Evolutionary conservation across 1,139 yeast species (phyloP).

Genomic region (Taiozyma sp.): DNA sequence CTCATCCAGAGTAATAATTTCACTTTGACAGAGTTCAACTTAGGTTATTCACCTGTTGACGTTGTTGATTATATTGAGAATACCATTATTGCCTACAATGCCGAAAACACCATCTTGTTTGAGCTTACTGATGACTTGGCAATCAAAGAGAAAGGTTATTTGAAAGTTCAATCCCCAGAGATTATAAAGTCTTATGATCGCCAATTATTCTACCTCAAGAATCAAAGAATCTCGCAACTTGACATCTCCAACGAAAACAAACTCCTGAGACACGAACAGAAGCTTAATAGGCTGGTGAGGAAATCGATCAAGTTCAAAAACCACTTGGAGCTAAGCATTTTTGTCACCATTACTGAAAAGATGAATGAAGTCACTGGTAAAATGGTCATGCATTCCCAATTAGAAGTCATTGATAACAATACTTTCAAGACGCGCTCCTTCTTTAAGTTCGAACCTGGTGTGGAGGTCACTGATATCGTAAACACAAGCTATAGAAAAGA

Average conservation of each 20-base stretch:
- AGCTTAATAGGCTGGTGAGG: conserved; percentile 10
- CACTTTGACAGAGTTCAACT: conserved; percentile 1
- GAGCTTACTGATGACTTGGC: conserved; percentile 4
- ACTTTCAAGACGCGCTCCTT: conserved; percentile 14
- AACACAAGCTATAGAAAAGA: conserved; percentile 17
- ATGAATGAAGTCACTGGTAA: neutral
- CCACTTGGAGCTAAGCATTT: conserved; percentile 15
- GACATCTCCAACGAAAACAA: neutral
- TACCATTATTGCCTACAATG: conserved; percentile 12
- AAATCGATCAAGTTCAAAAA: conserved; percentile 20
- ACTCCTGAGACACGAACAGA: conserved; percentile 9
- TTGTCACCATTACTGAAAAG: conserved; percentile 14
- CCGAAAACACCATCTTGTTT: conserved; percentile 14
- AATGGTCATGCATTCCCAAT: conserved; percentile 12
- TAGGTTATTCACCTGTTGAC: conserved; percentile 22
- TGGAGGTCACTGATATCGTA: conserved; percentile 22
- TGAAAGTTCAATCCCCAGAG: conserved; percentile 12
- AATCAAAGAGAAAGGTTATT: conserved; percentile 13
- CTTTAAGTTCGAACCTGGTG: conserved; percentile 14
- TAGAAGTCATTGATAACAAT: conserved; percentile 22
- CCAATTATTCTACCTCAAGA: neutral
- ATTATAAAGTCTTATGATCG: conserved; percentile 1
- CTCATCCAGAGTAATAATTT: neutral
- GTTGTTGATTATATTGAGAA: conserved; percentile 5
- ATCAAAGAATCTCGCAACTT: neutral